Conservation (phyloP, 176 grass and related monocot genomes). For the Carex parvula region DNA sequence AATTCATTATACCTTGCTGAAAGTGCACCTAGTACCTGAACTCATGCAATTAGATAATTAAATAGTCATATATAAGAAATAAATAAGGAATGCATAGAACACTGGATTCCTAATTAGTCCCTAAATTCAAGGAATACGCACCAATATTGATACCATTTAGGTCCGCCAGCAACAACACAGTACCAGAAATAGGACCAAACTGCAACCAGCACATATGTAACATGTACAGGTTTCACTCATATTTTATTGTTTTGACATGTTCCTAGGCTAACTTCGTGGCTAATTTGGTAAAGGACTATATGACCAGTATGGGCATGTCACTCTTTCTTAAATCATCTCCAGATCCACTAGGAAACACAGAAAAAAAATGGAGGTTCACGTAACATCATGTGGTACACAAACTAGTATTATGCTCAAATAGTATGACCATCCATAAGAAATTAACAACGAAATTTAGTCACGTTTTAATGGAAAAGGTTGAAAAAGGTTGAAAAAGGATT, state of each 20-base stretch:
- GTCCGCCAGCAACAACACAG: neutral
- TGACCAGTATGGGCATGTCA: neutral
- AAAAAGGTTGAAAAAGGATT: neutral
- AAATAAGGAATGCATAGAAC: neutral
- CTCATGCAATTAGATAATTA: neutral
- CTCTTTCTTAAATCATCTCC: neutral
- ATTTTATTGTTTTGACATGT: neutral
- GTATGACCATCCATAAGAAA: neutral
- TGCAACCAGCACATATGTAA: neutral
- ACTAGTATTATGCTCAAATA: neutral
- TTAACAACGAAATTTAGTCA: neutral
- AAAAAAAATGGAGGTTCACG: neutral
- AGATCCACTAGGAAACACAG: neutral
- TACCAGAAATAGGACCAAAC: neutral
- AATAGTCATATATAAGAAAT: neutral
- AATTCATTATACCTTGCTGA: slow-evolving; percentile 52
- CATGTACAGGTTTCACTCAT: neutral
- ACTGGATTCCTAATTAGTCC: neutral
- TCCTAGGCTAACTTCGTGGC: neutral
- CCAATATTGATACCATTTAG: neutral
- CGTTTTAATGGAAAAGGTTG: neutral
- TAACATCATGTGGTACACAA: neutral
- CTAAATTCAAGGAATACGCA: neutral
- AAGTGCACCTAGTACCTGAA: slow-evolving; percentile 52
- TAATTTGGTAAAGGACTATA: neutral